Evolutionary conservation across 2,329 filamentous ascomycete genomes (phyloP).

Genomic region (Cladosporium phlei): DNA sequence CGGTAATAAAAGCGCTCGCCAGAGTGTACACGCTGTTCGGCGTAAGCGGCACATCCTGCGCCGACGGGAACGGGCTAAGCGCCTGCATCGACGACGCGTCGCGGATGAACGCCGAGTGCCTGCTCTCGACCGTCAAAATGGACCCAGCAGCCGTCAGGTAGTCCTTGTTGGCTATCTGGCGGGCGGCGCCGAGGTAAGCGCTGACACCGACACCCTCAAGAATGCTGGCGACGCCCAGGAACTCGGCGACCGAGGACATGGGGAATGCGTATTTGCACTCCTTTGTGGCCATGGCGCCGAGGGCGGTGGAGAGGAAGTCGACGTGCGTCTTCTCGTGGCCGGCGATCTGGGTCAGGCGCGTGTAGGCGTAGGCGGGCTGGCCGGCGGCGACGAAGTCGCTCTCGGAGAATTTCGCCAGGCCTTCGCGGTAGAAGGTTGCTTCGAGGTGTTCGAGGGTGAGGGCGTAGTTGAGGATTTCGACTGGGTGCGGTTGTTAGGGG

Average conservation of each 20-base stretch:
- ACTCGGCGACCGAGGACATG: constrained; percentile 34
- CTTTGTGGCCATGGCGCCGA: constrained; percentile 46
- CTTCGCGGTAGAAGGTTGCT: constrained; percentile 58
- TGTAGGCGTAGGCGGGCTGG: constrained; percentile 49
- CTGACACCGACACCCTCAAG: constrained; percentile 56
- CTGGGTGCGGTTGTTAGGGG: background rate
- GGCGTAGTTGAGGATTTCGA: constrained; percentile 40
- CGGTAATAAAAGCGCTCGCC: constrained; percentile 55
- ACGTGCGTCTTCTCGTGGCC: constrained; percentile 58
- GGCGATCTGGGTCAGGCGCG: constrained; percentile 53
- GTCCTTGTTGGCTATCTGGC: constrained; percentile 51
- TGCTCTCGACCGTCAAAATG: constrained; percentile 61
- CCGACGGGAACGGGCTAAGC: constrained; percentile 49
- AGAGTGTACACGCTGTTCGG: constrained; percentile 60
- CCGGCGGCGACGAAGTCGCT: constrained; percentile 51
- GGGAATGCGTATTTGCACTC: constrained; percentile 55
- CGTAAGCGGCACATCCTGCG: constrained; percentile 57
- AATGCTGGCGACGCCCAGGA: constrained; percentile 50
- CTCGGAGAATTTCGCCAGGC: constrained; percentile 53
- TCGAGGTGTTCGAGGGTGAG: constrained; percentile 49
- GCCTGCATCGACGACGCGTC: constrained; percentile 29
- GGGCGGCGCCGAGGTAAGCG: constrained; percentile 60
- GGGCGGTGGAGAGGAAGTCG: constrained; percentile 46
- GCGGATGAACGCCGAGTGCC: constrained; percentile 58
- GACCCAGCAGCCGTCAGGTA: constrained; percentile 59